A percentile compares a stretch with the other conserved stretches of the same genome.
phyloP scores from a whole-genome alignment of 345 rosid species.

The Erucastrum elatum region DNA sequence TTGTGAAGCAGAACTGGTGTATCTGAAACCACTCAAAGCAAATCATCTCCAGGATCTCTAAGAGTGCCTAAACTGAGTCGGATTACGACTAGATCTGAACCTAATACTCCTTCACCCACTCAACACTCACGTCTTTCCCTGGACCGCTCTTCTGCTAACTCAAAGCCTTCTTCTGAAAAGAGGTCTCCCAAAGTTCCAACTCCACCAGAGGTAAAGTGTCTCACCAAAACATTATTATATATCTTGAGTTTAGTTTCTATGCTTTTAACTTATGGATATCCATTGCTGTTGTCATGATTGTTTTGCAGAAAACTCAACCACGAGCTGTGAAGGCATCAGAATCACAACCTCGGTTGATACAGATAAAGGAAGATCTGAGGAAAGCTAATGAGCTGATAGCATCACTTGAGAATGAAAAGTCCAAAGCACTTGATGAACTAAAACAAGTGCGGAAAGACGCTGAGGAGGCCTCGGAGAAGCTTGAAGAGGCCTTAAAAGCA shows the following conservation, averaged over 20 bases:
- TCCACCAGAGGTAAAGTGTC: conserved; percentile 69
- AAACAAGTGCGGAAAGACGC: conserved; percentile 60
- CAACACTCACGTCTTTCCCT: conserved; percentile 37
- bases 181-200: conserved; percentile 60
- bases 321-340: conserved; percentile 52
- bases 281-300: not conserved
- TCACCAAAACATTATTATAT: not conserved
- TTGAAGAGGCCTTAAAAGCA: conserved; percentile 76
- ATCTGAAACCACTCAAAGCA: conserved; percentile 54
- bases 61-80: conserved; percentile 61
- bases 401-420: conserved; percentile 73
- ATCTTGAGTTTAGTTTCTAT: not conserved
- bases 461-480: conserved; percentile 66
- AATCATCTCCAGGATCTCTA: conserved; percentile 66
- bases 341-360: conserved; percentile 58
- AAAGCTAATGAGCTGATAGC: conserved; percentile 72
- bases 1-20: conserved; percentile 54
- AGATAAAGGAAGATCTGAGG: conserved; percentile 79
- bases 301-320: conserved; percentile 59
- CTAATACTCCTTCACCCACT: conserved; percentile 59
- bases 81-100: conserved; percentile 55
- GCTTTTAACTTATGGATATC: not conserved
- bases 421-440: conserved; percentile 58
- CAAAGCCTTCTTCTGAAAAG: conserved; percentile 37
- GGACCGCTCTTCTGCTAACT: conserved; percentile 61